Percentiles rank a stretch among this genome's conserved stretches.
phyloP scores from a whole-genome alignment of 2,329 filamentous ascomycete genomes.

The Ophiostoma himal-ulmi region DNA sequence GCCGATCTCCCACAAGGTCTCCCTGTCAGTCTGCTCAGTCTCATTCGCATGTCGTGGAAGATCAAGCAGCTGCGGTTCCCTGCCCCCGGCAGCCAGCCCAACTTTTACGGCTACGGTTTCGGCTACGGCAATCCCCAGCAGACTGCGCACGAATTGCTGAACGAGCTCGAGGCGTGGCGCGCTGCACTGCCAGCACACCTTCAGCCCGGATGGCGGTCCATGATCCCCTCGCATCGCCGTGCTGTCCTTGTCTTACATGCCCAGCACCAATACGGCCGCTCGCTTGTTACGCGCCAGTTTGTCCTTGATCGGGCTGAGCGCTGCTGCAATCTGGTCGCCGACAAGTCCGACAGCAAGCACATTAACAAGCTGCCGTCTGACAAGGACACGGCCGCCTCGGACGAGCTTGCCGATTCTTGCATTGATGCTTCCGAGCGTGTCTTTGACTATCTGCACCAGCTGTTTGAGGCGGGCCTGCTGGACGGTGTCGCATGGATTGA shows the following conservation, averaged over 20 bases:
- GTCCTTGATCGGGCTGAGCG: slow-evolving; percentile 21
- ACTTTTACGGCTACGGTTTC: slow-evolving; percentile 2
- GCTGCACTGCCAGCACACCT: slow-evolving; percentile 32
- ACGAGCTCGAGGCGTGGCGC: slow-evolving; percentile 37
- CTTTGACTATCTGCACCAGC: slow-evolving; percentile 33
- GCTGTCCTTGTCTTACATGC: slow-evolving; percentile 37
- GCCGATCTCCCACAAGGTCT: slow-evolving; percentile 22
- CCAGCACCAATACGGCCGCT: slow-evolving; percentile 38
- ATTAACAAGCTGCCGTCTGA: background rate
- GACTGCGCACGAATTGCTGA: slow-evolving; percentile 23
- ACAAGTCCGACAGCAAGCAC: background rate
- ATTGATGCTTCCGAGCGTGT: slow-evolving; percentile 35
- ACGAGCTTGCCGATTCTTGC: slow-evolving; percentile 29
- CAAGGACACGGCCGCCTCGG: background rate
- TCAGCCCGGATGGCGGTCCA: slow-evolving; percentile 37
- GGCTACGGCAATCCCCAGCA: slow-evolving; percentile 11
- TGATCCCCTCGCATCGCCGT: slow-evolving; percentile 37
- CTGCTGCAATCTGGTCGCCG: slow-evolving; percentile 13
- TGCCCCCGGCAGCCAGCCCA: slow-evolving; percentile 14
- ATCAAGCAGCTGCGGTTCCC: slow-evolving; percentile 25
- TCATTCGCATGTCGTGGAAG: slow-evolving; percentile 23
- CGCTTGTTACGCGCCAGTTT: slow-evolving; percentile 28
- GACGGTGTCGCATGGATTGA: slow-evolving; percentile 40
- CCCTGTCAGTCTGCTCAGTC: slow-evolving; percentile 17
- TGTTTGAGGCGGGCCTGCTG: slow-evolving; percentile 36